Evolutionary conservation across 208 protist species (phyloP).

Genomic region (Naegleria fowleri): DNA sequence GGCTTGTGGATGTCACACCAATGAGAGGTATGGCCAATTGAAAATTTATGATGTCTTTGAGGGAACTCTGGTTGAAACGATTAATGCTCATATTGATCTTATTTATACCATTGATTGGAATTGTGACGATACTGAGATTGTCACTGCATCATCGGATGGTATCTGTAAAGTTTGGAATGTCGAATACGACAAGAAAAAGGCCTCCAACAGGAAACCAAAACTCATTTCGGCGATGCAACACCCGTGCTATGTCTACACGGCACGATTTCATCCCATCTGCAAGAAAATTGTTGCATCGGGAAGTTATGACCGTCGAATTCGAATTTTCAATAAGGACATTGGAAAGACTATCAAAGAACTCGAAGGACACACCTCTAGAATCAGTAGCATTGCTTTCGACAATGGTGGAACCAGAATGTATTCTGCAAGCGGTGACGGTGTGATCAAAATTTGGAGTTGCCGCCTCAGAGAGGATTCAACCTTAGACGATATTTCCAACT

Average conservation of each 20-base stretch:
- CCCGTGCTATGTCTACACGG: background rate
- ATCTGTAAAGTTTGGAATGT: background rate
- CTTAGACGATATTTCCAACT: background rate
- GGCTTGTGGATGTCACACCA: conserved; percentile 13
- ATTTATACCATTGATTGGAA: conserved; percentile 20
- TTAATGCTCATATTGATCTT: conserved; percentile 7
- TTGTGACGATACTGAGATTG: background rate
- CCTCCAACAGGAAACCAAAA: background rate
- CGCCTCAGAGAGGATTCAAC: background rate
- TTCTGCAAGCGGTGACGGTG: background rate
- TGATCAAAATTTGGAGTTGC: conserved; percentile 24
- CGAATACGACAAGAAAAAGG: background rate
- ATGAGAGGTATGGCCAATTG: background rate
- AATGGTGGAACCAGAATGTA: background rate
- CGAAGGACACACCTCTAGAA: background rate
- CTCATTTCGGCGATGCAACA: background rate
- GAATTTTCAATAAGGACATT: conserved; percentile 22
- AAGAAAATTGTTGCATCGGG: background rate
- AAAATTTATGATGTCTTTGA: background rate
- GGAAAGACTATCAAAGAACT: background rate
- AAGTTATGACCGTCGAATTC: background rate
- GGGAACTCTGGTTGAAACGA: background rate
- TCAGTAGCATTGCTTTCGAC: conserved; percentile 18
- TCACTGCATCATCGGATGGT: background rate
- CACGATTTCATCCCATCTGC: background rate